Evolutionary conservation across 257 asterid species (phyloP).

Genomic region (Rauvolfia tetraphylla): DNA sequence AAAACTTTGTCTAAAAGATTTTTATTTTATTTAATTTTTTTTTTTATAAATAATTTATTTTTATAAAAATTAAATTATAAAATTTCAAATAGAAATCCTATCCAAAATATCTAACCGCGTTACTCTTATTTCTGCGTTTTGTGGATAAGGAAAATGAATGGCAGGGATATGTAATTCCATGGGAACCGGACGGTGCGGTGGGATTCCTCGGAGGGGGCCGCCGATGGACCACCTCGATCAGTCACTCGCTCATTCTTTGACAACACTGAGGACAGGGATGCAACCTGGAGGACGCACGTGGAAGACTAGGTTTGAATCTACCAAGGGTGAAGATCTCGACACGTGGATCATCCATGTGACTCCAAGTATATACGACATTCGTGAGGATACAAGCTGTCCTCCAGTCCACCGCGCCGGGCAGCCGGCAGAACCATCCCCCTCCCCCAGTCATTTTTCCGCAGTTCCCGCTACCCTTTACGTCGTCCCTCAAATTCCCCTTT

Average conservation of each 20-base stretch:
- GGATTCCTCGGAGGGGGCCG: neutral
- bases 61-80: too few species aligned
- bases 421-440: neutral
- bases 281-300: slow-evolving; percentile 15
- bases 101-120: too few species aligned
- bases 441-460: neutral
- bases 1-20: too few species aligned
- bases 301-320: neutral
- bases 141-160: neutral
- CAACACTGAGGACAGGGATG: neutral
- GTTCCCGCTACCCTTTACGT: neutral
- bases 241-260: neutral
- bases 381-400: slow-evolving; percentile 13
- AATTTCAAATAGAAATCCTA: too few species aligned
- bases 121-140: too few species aligned
- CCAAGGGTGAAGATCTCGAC: slow-evolving; percentile 9
- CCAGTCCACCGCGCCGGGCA: slow-evolving; percentile 7
- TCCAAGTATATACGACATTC: neutral
- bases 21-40: too few species aligned
- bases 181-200: neutral
- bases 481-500: neutral
- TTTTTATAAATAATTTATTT: too few species aligned
- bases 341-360: neutral
- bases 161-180: neutral
- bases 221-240: neutral